phyloP scores from a whole-genome alignment of 495 filamentous ascomycete genomes.

The Xanthoparmelia taractica region DNA sequence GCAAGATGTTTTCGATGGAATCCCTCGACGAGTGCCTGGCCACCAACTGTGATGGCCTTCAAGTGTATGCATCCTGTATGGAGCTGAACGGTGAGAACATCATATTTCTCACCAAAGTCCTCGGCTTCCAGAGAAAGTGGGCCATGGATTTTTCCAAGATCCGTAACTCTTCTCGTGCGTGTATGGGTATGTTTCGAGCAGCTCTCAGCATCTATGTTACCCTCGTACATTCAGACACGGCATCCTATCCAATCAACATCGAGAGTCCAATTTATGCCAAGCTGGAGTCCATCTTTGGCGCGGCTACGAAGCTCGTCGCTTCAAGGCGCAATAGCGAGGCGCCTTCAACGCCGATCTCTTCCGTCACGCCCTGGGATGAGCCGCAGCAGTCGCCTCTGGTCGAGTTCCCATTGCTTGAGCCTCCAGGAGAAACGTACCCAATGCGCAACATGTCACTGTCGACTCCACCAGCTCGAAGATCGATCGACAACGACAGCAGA shows the following conservation, averaged over 20 bases:
- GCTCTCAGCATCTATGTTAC: constrained; percentile 52
- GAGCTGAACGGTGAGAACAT: constrained; percentile 66
- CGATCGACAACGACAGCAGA: constrained; percentile 14
- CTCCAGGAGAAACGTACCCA: constrained; percentile 3
- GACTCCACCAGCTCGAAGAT: constrained; percentile 4
- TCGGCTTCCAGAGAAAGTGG: constrained; percentile 46
- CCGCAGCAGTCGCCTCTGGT: not conserved
- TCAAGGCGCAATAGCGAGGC: not conserved
- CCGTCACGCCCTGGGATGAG: constrained; percentile 24
- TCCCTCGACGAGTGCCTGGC: constrained; percentile 52
- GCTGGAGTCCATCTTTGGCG: constrained; percentile 46
- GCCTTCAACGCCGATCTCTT: constrained; percentile 11
- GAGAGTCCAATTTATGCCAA: constrained; percentile 39
- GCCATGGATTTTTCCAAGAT: constrained; percentile 10
- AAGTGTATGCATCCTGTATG: constrained; percentile 51
- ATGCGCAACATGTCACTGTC: constrained; percentile 15
- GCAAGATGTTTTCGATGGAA: constrained; percentile 46
- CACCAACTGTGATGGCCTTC: constrained; percentile 43
- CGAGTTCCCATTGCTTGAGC: not conserved
- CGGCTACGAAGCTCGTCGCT: constrained; percentile 27
- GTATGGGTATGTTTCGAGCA: constrained; percentile 38
- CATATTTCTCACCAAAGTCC: constrained; percentile 52
- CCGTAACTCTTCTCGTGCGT: constrained; percentile 30
- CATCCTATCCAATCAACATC: constrained; percentile 59
- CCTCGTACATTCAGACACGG: constrained; percentile 47